Percentiles rank a stretch among this genome's conserved stretches.
Evolutionary conservation across 495 filamentous ascomycete genomes (phyloP).

Genomic region (Niebla homalea): DNA sequence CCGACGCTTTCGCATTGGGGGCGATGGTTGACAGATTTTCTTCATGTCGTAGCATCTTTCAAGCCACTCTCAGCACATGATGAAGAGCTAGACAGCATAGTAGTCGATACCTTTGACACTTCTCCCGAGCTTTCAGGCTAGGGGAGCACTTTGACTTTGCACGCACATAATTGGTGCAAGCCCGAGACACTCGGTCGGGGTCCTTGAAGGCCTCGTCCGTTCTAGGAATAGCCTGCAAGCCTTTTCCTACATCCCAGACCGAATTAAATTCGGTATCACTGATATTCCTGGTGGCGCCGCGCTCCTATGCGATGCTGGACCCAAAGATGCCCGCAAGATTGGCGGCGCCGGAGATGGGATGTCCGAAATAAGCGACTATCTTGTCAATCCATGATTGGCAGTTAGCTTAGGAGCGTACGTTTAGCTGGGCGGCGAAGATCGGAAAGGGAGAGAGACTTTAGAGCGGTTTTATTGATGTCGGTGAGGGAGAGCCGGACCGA

Average conservation of each 20-base stretch:
- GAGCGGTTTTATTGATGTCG: conserved; percentile 32
- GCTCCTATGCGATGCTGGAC: conserved; percentile 20
- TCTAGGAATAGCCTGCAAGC: no score
- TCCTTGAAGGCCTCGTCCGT: no score
- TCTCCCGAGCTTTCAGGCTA: no score
- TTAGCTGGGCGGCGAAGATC: no score
- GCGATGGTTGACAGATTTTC: conserved; percentile 29
- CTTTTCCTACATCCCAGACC: conserved; percentile 29
- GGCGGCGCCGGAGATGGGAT: conserved; percentile 38
- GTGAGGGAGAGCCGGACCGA: conserved; percentile 40
- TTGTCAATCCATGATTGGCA: conserved; percentile 28
- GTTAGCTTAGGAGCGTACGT: conserved; percentile 4
- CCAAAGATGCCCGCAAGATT: conserved; percentile 44
- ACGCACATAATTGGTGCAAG: no score
- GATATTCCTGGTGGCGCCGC: conserved; percentile 23
- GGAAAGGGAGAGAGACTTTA: conserved; percentile 7
- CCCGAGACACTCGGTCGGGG: no score
- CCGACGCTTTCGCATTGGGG: conserved; percentile 24
- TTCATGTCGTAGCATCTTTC: conserved; percentile 35
- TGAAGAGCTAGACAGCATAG: no score
- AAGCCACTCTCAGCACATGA: no score
- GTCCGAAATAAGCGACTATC: conserved; percentile 30
- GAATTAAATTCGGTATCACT: conserved; percentile 38
- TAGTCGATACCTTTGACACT: no score
- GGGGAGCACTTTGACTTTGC: no score